These are phyloP conservation scores for Cronartium quercuum DNA, from an alignment of 1,284 basidiomycete genomes.

Conservation along the genomic window DNA sequence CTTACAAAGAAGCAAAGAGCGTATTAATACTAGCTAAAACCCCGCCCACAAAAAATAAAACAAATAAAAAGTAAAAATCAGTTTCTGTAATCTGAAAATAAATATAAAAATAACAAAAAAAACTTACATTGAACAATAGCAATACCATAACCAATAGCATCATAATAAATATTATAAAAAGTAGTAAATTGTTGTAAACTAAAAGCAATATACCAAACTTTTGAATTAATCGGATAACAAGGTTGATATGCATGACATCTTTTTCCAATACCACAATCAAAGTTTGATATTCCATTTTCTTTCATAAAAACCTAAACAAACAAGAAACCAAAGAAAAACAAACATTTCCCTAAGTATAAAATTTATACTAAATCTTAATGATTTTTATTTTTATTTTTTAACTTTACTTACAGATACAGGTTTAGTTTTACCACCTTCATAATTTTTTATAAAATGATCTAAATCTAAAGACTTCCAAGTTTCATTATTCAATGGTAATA, in stretches of 20 bases:
- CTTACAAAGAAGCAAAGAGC: conserved; percentile 27
- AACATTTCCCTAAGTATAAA: no score
- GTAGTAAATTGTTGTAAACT: conserved; percentile 26
- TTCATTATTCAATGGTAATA: no score
- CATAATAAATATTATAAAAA: conserved; percentile 22
- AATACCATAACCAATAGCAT: conserved; percentile 27
- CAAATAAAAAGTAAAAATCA: no score
- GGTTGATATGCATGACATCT: conserved; percentile 19
- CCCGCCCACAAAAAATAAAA: no score
- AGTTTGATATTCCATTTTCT: not conserved
- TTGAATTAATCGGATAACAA: conserved; percentile 11
- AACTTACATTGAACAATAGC: conserved; percentile 24
- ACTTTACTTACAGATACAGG: no score
- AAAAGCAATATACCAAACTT: conserved; percentile 28
- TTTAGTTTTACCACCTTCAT: no score
- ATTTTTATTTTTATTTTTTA: no score
- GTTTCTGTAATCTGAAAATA: not conserved
- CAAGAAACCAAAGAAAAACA: no score
- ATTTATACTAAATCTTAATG: no score
- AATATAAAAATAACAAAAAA: not conserved
- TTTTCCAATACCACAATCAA: conserved; percentile 23
- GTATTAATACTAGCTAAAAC: conserved; percentile 18
- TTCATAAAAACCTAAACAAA: no score
- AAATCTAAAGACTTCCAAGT: no score
- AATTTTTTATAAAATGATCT: no score